Conservation (phyloP, 371 early-diverging fungal genomes). For the Rhizopus delemar region DNA sequence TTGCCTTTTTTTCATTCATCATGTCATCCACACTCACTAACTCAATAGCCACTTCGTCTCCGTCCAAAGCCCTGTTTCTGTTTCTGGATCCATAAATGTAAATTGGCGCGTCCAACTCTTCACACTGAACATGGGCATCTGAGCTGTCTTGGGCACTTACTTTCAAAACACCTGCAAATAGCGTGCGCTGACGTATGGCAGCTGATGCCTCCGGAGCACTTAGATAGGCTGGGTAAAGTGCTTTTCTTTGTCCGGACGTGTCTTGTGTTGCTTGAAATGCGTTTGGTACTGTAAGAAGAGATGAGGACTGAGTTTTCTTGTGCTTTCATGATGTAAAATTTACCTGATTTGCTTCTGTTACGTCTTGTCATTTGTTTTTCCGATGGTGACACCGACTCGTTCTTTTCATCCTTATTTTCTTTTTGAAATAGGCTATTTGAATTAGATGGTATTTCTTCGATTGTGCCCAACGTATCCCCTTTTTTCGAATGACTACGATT, state of each 20-base stretch:
- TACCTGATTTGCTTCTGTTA: constrained; percentile 30
- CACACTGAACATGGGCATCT: constrained; percentile 70
- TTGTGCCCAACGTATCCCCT: neutral
- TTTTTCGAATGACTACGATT: neutral
- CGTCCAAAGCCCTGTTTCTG: constrained; percentile 78
- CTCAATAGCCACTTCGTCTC: constrained; percentile 69
- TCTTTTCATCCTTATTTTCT: constrained; percentile 8
- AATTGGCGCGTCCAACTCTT: constrained; percentile 40
- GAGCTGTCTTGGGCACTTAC: constrained; percentile 40
- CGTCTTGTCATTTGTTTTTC: constrained; percentile 10
- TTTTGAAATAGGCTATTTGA: neutral
- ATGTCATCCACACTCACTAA: constrained; percentile 60
- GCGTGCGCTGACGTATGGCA: constrained; percentile 19
- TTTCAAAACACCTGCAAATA: constrained; percentile 36
- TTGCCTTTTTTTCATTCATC: constrained; percentile 32
- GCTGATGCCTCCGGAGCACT: constrained; percentile 27
- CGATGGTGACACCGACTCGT: constrained; percentile 5
- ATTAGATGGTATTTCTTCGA: constrained; percentile 5
- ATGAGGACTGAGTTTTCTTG: neutral
- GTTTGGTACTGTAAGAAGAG: constrained; percentile 13
- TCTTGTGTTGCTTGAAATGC: constrained; percentile 1
- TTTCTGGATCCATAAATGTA: constrained; percentile 61
- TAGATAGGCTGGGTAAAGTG: constrained; percentile 33
- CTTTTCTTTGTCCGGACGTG: constrained; percentile 7
- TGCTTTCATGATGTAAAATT: neutral